Conservation (phyloP, 768 basidiomycete genomes). For the Cubamyces sp. region DNA sequence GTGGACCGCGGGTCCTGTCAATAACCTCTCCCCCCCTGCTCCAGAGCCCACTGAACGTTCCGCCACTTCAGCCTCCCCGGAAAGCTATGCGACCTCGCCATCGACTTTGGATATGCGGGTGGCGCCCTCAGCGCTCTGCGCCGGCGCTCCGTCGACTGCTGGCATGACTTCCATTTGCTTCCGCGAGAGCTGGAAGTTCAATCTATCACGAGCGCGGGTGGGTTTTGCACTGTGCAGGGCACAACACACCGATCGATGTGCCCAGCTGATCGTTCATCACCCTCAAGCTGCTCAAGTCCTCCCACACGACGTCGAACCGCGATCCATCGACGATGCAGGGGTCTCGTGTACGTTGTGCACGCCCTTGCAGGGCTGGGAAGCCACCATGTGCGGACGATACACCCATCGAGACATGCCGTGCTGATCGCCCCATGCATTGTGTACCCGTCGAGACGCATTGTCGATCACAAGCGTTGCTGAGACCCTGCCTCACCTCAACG, state of each 20-base stretch:
- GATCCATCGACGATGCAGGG: slow-evolving; percentile 5
- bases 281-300: not conserved
- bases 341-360: not conserved
- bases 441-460: not conserved
- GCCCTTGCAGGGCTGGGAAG: slow-evolving; percentile 6
- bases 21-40: not conserved
- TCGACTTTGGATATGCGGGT: not conserved
- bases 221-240: not conserved
- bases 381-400: not conserved
- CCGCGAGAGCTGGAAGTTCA: slow-evolving; percentile 16
- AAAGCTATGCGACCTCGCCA: slow-evolving; percentile 4
- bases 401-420: not conserved
- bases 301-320: slow-evolving; percentile 4
- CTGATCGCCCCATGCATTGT: slow-evolving; percentile 3
- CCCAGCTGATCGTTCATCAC: slow-evolving; percentile 3
- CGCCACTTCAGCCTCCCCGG: slow-evolving; percentile 7
- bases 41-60: not conserved
- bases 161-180: slow-evolving; percentile 16
- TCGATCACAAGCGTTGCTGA: not conserved
- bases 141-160: slow-evolving; percentile 17
- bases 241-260: not conserved
- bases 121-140: slow-evolving; percentile 10
- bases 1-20: not conserved
- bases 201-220: slow-evolving; percentile 14
- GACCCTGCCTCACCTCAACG: not conserved